Base-by-base conservation (phyloP, 768 basidiomycete species). In the Amanita thiersii region DNA sequence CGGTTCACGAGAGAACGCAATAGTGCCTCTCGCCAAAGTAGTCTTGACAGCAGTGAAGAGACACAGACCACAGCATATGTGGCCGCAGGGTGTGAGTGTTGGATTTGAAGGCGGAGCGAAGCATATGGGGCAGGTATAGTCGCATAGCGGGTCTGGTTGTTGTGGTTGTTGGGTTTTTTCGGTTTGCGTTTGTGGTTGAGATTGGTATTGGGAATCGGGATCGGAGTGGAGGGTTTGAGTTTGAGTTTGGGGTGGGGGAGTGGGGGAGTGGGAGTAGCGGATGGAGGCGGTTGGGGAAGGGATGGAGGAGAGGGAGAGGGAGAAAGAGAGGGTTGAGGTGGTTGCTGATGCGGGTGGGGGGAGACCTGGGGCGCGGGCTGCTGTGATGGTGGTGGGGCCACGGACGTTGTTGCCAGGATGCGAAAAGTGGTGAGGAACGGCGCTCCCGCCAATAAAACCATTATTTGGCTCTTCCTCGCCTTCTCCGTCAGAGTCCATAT, bases 81-180 rank as follows among this genome's bases (percentile, higher is more conserved):
- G 86, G 0, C 86, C 86, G 49, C 86, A 89, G 0, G 82, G 83
- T 0, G 85, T 87, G 34, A 89, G 56, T 1, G 84, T 82, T 3
- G 86, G 81, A 46, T 84, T 78, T 1, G 75, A 75, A 1, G 85
- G 85, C 0, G 81, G 72, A 29, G 68, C 78, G 65, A 86, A 86
- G 54, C 86, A 88, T 46, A 88, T 81, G 7, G 86, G 86, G 52
- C 86, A 87, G 0, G 72, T 75, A 55, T 86, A 87, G n/a, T 68
- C 60, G 0, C 79, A 69, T 11, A 85, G 66, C 0, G 57, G 63
- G 21, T 70, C 66, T 8, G 56, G 42, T 32, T 44, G 41, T 15
- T 54, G 50, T 39, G 49, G 47, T 21, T 48, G 43, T 3, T 40
- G 54, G n/a, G n/a, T n/a, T n/a, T n/a, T n/a, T n/a, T n/a, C n/a